phyloP scores from a whole-genome alignment of 768 basidiomycete species.

The Lactifluus piperatus region DNA sequence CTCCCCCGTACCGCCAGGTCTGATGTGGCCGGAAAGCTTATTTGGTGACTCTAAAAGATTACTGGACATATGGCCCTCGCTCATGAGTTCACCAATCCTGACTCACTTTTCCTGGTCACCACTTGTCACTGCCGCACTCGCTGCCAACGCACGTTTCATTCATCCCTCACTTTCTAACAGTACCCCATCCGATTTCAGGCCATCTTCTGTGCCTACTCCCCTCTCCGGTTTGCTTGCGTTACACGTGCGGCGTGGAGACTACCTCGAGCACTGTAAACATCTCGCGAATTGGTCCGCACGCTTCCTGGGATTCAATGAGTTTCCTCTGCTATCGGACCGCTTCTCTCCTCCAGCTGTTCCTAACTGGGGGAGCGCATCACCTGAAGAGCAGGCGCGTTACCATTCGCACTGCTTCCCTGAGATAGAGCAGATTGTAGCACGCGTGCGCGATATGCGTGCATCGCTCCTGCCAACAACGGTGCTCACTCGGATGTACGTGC shows the following conservation, averaged over 20 bases:
- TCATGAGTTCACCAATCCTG: slow-evolving; percentile 37
- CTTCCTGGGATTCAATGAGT: slow-evolving; percentile 38
- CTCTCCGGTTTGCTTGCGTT: slow-evolving; percentile 36
- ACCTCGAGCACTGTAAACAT: slow-evolving; percentile 36
- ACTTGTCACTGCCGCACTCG: slow-evolving; percentile 28
- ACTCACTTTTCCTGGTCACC: too few relatives aligned
- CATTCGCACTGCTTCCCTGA: slow-evolving; percentile 36
- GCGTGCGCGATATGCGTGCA: slow-evolving; percentile 29
- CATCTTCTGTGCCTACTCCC: too few relatives aligned
- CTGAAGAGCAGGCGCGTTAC: slow-evolving; percentile 25
- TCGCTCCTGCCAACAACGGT: too few relatives aligned
- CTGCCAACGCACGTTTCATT: slow-evolving; percentile 25
- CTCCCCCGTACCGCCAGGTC: too few relatives aligned
- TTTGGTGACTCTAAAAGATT: too few relatives aligned
- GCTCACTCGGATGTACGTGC: too few relatives aligned
- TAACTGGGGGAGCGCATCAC: slow-evolving; percentile 13
- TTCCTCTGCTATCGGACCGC: slow-evolving; percentile 34
- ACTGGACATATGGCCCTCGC: slow-evolving; percentile 29
- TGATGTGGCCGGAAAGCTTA: too few relatives aligned
- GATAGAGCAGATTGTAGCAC: slow-evolving; percentile 33
- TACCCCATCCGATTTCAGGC: slow-evolving; percentile 11
- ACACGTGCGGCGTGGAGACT: slow-evolving; percentile 41
- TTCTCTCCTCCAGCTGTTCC: too few relatives aligned
- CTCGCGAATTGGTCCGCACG: slow-evolving; percentile 29
- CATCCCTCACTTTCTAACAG: too few relatives aligned